phyloP scores from a whole-genome alignment of 106 monocot genomes.

The Chionographis japonica region DNA sequence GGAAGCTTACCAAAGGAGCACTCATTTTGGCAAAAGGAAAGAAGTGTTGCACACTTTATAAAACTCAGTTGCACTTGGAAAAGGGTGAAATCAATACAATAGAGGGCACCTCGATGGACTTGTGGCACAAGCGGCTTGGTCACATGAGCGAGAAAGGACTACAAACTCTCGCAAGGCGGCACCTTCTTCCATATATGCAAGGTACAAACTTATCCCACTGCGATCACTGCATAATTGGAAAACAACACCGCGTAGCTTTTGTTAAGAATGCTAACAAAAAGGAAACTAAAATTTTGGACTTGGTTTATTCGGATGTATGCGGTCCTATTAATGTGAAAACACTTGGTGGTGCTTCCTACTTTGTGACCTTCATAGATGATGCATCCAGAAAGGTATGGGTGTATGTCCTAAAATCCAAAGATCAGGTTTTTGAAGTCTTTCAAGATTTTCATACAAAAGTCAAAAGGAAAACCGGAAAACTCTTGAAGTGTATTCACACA shows the following conservation, averaged over 20 bases:
- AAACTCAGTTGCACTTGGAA: neutral
- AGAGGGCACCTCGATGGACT: neutral
- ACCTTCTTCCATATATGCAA: neutral
- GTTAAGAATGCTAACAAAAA: neutral
- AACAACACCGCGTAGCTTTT: neutral
- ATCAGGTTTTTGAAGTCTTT: neutral
- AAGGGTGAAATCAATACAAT: neutral
- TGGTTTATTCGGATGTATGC: neutral
- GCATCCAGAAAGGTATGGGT: neutral
- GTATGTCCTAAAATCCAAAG: neutral
- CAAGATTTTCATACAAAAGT: neutral
- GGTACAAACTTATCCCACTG: neutral
- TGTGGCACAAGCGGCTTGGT: neutral
- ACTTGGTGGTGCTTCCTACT: neutral
- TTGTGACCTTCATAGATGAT: too few relatives aligned
- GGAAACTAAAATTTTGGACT: neutral
- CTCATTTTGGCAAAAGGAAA: neutral
- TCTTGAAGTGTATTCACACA: neutral
- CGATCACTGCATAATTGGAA: neutral
- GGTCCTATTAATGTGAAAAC: neutral
- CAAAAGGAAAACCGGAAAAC: too few relatives aligned
- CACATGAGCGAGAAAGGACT: neutral
- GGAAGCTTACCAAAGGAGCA: conserved; percentile 1
- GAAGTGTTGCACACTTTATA: neutral
- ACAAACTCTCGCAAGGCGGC: neutral